Evolutionary conservation across 148 eudicot species (phyloP).

Genomic region (Polygonum maritimum): DNA sequence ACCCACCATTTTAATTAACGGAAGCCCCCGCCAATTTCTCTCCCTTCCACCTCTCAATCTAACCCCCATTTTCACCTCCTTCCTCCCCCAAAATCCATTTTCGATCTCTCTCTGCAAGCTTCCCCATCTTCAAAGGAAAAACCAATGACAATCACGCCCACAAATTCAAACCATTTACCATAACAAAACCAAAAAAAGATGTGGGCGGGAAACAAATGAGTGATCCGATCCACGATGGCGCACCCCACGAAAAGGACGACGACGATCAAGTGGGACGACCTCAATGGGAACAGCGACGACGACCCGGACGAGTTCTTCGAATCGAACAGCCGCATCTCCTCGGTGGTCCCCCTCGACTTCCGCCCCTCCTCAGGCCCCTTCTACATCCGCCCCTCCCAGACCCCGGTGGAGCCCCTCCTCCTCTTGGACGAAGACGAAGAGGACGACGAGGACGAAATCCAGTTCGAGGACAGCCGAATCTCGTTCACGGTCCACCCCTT

Average conservation of each 20-base stretch:
- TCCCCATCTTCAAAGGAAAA: too few relatives aligned
- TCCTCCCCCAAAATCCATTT: neutral
- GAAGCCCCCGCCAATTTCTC: constrained; percentile 5
- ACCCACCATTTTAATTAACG: neutral
- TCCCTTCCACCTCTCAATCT: constrained; percentile 10
- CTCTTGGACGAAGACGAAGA: constrained; percentile 26
- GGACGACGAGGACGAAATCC: constrained; percentile 38
- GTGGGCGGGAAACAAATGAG: neutral
- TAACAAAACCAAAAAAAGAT: neutral
- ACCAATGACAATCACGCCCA: neutral
- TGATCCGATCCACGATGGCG: neutral
- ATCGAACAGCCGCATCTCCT: constrained; percentile 44
- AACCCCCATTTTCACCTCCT: constrained; percentile 1
- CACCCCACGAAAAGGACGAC: constrained; percentile 34
- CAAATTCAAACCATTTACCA: neutral
- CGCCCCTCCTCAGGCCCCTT: constrained; percentile 18
- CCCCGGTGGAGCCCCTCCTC: constrained; percentile 19
- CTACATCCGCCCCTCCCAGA: neutral
- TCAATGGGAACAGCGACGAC: constrained; percentile 31
- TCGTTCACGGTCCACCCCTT: constrained; percentile 33
- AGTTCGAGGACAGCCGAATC: constrained; percentile 50
- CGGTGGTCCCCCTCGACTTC: constrained; percentile 37
- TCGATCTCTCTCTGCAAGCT: neutral
- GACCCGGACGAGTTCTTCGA: constrained; percentile 81
- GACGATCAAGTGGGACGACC: constrained; percentile 72